Evolutionary conservation across 106 monocot genomes (phyloP).

Genomic region (Dendrobium officinale): DNA sequence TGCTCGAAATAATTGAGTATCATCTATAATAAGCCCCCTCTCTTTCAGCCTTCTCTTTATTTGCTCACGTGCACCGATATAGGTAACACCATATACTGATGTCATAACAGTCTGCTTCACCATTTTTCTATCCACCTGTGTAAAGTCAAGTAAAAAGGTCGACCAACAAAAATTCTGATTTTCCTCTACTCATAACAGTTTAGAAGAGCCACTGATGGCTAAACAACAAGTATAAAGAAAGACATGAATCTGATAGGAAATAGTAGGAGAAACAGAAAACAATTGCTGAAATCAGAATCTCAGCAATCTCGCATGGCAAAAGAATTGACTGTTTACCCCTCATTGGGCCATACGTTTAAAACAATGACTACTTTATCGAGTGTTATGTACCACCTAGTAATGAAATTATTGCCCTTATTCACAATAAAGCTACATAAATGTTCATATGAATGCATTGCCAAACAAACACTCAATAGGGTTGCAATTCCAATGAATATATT

Average conservation of each 20-base stretch:
- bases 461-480: neutral
- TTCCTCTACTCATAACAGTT: neutral
- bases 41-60: conserved; percentile 80
- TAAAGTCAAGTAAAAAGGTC: neutral
- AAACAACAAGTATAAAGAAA: neutral
- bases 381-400: neutral
- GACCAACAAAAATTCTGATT: neutral
- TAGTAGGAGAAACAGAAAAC: too few species aligned
- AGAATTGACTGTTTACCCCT: neutral
- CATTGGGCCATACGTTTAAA: neutral
- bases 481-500: neutral
- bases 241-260: neutral
- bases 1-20: conserved; percentile 45
- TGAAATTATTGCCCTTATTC: neutral
- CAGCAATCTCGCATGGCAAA: neutral
- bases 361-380: neutral
- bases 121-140: conserved; percentile 84
- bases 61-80: conserved; percentile 85
- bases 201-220: neutral
- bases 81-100: conserved; percentile 94
- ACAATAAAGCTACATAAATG: neutral
- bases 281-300: too few species aligned
- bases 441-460: neutral
- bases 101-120: conserved; percentile 98
- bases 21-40: conserved; percentile 37